phyloP scores from a whole-genome alignment of 257 asterid species.

The Primulina tabacum region DNA sequence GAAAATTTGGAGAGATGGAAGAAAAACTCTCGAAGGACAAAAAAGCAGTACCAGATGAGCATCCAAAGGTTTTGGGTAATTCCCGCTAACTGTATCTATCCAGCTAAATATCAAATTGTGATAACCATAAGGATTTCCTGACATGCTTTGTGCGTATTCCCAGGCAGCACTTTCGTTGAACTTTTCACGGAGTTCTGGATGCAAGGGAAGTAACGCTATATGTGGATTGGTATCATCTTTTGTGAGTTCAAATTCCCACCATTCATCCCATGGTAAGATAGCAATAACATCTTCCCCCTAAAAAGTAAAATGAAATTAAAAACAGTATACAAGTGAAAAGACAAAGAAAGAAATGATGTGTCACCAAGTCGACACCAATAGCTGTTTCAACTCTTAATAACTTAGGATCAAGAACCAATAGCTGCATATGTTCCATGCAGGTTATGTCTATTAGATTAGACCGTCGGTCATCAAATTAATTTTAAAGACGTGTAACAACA shows the following conservation, averaged over 20 bases:
- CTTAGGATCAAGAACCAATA: slow-evolving; percentile 4
- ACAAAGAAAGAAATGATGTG: slow-evolving; percentile 1
- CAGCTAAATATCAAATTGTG: slow-evolving; percentile 92
- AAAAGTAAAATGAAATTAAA: slow-evolving; percentile 15
- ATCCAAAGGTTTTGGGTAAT: slow-evolving; percentile 81
- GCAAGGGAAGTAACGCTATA: slow-evolving; percentile 82
- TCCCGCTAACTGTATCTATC: slow-evolving; percentile 79
- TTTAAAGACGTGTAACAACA: background rate
- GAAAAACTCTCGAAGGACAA: background rate
- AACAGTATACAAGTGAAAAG: background rate
- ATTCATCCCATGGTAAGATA: slow-evolving; percentile 84
- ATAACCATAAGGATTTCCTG: slow-evolving; percentile 77
- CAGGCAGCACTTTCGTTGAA: slow-evolving; percentile 86
- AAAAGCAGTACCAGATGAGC: slow-evolving; percentile 70
- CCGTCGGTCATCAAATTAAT: background rate
- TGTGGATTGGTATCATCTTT: slow-evolving; percentile 82
- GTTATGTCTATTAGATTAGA: background rate
- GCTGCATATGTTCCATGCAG: slow-evolving; percentile 10
- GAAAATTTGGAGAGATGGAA: slow-evolving; percentile 8
- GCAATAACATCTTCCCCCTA: slow-evolving; percentile 84
- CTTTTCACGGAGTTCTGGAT: slow-evolving; percentile 68
- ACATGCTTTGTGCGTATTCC: slow-evolving; percentile 88
- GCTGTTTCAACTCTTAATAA: slow-evolving; percentile 4
- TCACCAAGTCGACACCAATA: background rate
- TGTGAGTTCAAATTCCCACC: slow-evolving; percentile 87